Conservation (phyloP, 306 rosid genomes). For the Sicyos baderoa region DNA sequence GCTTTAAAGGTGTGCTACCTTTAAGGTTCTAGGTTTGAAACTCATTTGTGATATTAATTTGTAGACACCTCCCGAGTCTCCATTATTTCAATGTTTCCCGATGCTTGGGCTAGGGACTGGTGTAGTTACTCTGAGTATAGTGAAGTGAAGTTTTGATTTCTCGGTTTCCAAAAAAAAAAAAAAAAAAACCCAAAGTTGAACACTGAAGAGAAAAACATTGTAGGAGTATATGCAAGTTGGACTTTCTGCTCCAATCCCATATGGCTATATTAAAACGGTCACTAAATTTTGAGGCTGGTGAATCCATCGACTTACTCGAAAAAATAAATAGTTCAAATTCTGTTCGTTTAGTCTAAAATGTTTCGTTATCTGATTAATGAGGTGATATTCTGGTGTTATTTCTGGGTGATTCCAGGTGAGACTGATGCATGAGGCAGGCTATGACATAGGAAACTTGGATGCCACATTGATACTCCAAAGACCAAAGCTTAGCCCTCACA, state of each 20-base stretch:
- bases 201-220: neutral
- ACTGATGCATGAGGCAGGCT: constrained; percentile 87
- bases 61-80: no score
- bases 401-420: constrained; percentile 46
- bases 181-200: no score
- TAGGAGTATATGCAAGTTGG: neutral
- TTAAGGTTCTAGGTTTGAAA: no score
- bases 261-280: no score
- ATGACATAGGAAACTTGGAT: constrained; percentile 83
- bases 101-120: no score
- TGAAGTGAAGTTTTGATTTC: no score
- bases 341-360: neutral
- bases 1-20: no score
- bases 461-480: constrained; percentile 90
- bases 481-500: constrained; percentile 91
- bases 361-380: neutral
- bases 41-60: no score
- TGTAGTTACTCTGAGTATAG: no score
- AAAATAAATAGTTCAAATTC: neutral
- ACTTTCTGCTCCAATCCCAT: neutral
- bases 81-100: no score
- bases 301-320: neutral
- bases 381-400: neutral
- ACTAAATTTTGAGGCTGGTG: neutral
- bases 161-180: no score